A percentile compares a stretch with the other conserved stretches of the same genome.
phyloP scores from a whole-genome alignment of 352 stramenopile species.

The Phytophthora idaei region DNA sequence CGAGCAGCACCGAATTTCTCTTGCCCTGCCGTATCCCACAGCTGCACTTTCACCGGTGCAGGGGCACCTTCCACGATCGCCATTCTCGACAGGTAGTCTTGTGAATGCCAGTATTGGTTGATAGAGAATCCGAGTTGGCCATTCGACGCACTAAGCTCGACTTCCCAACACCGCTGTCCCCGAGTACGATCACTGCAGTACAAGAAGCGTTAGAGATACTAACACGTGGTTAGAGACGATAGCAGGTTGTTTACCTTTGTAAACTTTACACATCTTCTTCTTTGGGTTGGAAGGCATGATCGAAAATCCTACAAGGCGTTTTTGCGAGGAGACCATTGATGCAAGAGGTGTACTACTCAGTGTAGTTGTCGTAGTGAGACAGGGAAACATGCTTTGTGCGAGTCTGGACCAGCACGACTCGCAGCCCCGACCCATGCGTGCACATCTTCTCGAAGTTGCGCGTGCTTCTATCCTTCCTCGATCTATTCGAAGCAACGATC shows the following conservation, averaged over 20 bases:
- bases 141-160: constrained; percentile 43
- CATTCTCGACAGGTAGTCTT: constrained; percentile 48
- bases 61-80: constrained; percentile 23
- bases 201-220: neutral
- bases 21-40: constrained; percentile 62
- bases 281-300: constrained; percentile 59
- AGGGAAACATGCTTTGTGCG: constrained; percentile 22
- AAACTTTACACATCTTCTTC: constrained; percentile 50
- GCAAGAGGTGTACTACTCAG: neutral
- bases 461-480: constrained; percentile 1
- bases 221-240: neutral
- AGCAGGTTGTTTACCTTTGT: constrained; percentile 44
- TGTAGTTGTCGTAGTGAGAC: neutral
- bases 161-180: constrained; percentile 50
- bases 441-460: neutral
- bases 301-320: constrained; percentile 38
- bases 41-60: constrained; percentile 51
- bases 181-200: constrained; percentile 49
- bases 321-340: constrained; percentile 14
- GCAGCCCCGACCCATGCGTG: neutral
- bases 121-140: constrained; percentile 5
- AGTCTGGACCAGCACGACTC: neutral
- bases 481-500: neutral
- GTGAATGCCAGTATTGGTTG: neutral
- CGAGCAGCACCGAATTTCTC: constrained; percentile 42